Conservation (phyloP, 2,329 filamentous ascomycete species). For the Verticillium longisporum region DNA sequence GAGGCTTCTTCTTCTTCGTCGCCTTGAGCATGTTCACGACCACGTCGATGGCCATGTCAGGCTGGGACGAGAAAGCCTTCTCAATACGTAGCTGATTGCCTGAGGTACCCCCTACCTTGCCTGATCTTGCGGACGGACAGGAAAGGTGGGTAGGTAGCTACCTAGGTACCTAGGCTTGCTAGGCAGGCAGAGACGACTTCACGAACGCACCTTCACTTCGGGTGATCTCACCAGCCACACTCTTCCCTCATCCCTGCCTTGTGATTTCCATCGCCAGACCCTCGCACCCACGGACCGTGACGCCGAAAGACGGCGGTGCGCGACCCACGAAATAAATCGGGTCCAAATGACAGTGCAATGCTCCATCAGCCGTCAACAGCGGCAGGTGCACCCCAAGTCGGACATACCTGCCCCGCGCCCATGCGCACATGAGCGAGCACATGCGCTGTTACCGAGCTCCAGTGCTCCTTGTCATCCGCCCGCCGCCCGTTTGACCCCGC, state of each 20-base stretch:
- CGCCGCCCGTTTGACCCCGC: not conserved
- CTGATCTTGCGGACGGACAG: too few relatives aligned
- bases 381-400: conserved; percentile 5
- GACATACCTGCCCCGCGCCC: conserved; percentile 11
- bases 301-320: not conserved
- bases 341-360: not conserved
- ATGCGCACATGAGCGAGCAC: conserved; percentile 2
- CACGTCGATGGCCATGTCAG: not conserved
- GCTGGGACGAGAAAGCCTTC: not conserved
- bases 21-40: too few relatives aligned
- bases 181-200: not conserved
- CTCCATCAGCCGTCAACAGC: not conserved
- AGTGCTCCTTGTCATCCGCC: not conserved
- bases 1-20: not conserved
- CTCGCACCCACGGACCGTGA: not conserved
- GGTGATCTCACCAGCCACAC: not conserved
- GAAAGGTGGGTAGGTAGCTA: too few relatives aligned
- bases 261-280: not conserved
- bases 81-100: too few relatives aligned
- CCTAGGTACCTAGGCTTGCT: not conserved
- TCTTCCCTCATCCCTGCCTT: not conserved
- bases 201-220: not conserved
- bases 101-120: too few relatives aligned
- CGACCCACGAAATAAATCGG: not conserved
- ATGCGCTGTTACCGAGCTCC: not conserved